Evolutionary conservation across 1,284 basidiomycete genomes (phyloP).

Genomic region (Ustilago loliicola): DNA sequence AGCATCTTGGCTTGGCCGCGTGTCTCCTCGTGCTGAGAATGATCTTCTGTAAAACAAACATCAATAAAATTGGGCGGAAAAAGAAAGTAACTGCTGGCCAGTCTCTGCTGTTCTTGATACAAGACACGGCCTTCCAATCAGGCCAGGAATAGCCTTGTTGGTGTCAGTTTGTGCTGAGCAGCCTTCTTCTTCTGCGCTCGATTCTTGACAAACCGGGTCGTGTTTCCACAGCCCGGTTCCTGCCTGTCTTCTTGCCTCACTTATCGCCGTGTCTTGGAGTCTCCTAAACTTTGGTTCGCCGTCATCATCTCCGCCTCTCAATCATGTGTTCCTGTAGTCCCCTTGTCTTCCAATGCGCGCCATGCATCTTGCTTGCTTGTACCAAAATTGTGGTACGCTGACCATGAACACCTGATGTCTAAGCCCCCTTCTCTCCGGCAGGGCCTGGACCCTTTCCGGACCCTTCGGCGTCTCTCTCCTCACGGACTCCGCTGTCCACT

Average conservation of each 20-base stretch:
- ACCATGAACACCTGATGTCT: slow-evolving; percentile 26
- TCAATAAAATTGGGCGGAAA: not conserved
- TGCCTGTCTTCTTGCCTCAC: slow-evolving; percentile 5
- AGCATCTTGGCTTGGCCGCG: not conserved
- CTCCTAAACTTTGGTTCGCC: slow-evolving; percentile 17
- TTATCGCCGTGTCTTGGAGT: not conserved
- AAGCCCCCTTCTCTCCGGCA: slow-evolving; percentile 7
- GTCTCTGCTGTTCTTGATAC: not conserved
- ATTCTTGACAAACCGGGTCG: not conserved
- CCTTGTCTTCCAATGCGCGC: not conserved
- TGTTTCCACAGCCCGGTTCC: not conserved
- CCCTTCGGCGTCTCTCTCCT: slow-evolving; percentile 22
- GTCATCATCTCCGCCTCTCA: slow-evolving; percentile 18
- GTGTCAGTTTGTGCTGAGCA: slow-evolving; percentile 5
- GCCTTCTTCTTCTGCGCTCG: not conserved
- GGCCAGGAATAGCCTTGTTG: not conserved
- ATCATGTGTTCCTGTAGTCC: not conserved
- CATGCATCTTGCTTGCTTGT: slow-evolving; percentile 11
- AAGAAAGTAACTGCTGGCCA: too few species aligned
- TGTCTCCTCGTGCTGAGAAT: slow-evolving; percentile 1
- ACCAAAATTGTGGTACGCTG: slow-evolving; percentile 34
- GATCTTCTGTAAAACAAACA: slow-evolving; percentile 8
- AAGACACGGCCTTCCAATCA: slow-evolving; percentile 9
- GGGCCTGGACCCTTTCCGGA: slow-evolving; percentile 36
- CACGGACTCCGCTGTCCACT: slow-evolving; percentile 9